Percentiles rank a stretch among this genome's conserved stretches.
Evolutionary conservation across 164 flowering plant genomes (phyloP).

Genomic region (Santalum album): DNA sequence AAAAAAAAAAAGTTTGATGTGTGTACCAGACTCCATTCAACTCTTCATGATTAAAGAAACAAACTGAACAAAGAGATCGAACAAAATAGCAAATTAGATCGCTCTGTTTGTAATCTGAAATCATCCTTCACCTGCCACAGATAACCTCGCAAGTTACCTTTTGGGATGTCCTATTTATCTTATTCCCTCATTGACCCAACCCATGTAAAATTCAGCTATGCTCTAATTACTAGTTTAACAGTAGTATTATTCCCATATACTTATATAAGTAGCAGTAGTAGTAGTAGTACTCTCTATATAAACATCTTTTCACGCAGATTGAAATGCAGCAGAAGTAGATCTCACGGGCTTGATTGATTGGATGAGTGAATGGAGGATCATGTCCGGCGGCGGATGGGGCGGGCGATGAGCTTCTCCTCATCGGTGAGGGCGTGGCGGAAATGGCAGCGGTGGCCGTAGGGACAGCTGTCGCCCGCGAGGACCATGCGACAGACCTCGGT

Average conservation of each 20-base stretch:
- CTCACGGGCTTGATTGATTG: slow-evolving; percentile 1
- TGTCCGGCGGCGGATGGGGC: slow-evolving; percentile 5
- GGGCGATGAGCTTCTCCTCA: slow-evolving; percentile 40
- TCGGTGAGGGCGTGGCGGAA: slow-evolving; percentile 83
- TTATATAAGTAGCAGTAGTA: not conserved
- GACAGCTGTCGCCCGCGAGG: slow-evolving; percentile 64
- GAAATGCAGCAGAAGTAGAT: not conserved
- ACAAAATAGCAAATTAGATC: not conserved
- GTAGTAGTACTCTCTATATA: not conserved
- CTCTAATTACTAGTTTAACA: not conserved
- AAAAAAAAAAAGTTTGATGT: not conserved
- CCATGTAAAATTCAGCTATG: not conserved
- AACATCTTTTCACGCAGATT: not conserved
- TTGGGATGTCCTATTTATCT: not conserved
- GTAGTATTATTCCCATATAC: slow-evolving; percentile 6
- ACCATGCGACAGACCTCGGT: slow-evolving; percentile 93
- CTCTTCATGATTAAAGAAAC: not conserved
- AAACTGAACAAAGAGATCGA: not conserved
- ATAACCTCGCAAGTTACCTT: not conserved
- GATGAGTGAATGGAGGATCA: no score
- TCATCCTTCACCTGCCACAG: not conserved
- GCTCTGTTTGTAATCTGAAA: not conserved
- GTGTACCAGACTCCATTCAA: not conserved
- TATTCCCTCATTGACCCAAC: no score
- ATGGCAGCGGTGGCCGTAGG: slow-evolving; percentile 95